These are phyloP conservation scores for Cyclotella kingstonii DNA, from an alignment of 108 stramenopile genomes.

Conservation along the genomic window DNA sequence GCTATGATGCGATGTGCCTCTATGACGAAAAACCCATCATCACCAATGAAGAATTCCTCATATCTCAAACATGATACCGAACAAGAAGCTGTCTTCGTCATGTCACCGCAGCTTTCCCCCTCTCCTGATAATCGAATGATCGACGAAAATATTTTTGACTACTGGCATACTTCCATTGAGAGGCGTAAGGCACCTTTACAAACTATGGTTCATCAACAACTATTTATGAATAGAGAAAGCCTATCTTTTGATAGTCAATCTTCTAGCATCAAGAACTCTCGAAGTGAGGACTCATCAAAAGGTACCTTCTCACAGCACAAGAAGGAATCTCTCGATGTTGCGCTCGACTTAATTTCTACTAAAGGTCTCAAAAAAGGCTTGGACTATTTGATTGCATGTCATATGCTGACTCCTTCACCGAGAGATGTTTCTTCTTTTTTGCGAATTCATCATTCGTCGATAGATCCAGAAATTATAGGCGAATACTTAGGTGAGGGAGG, in stretches of 20 bases:
- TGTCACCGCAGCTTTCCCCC: conserved; percentile 32
- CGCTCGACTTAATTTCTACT: conserved; percentile 72
- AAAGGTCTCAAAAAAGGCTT: conserved; percentile 92
- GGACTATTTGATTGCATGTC: conserved; percentile 88
- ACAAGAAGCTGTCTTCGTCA: conserved; percentile 12
- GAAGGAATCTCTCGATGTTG: conserved; percentile 53
- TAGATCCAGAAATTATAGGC: conserved; percentile 84
- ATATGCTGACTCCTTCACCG: conserved; percentile 89
- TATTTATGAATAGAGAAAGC: background rate
- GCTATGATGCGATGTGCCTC: conserved; percentile 51
- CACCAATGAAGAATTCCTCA: conserved; percentile 14
- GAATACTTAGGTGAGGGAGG: conserved; percentile 91
- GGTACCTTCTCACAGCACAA: conserved; percentile 18
- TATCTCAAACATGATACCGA: conserved; percentile 3
- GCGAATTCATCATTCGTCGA: conserved; percentile 73
- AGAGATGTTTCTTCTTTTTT: conserved; percentile 87
- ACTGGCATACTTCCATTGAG: conserved; percentile 59
- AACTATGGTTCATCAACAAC: conserved; percentile 14
- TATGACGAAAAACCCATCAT: conserved; percentile 6
- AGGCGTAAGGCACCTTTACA: conserved; percentile 39
- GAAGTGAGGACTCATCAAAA: conserved; percentile 35
- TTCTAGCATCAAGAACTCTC: conserved; percentile 17
- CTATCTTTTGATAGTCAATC: conserved; percentile 18
- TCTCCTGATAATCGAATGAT: conserved; percentile 2
- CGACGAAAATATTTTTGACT: conserved; percentile 54